Evolutionary conservation across 768 basidiomycete species (phyloP).

Genomic region (Phlebiopsis gigantea): DNA sequence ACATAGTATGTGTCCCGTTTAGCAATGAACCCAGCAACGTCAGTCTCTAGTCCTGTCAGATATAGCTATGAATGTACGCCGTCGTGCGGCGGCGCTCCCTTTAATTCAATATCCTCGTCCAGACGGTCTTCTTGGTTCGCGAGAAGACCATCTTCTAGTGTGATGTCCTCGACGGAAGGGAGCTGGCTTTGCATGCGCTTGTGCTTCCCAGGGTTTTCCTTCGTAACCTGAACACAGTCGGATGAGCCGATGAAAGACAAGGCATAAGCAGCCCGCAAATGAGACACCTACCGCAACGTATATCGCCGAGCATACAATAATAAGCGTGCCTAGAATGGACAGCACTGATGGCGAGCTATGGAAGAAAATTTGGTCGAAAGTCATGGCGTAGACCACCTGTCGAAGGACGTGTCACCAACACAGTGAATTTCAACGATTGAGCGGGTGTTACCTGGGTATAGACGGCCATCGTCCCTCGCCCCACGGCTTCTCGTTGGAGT

Average conservation of each 20-base stretch:
- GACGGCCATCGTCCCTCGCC: slow-evolving; percentile 55
- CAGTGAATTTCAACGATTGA: neutral
- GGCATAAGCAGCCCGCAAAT: neutral
- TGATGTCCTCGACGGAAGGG: slow-evolving; percentile 16
- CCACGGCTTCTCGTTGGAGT: slow-evolving; percentile 59
- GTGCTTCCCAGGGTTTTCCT: slow-evolving; percentile 12
- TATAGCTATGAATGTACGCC: neutral
- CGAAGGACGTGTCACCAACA: neutral
- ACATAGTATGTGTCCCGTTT: neutral
- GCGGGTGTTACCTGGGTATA: slow-evolving; percentile 43
- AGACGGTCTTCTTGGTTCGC: slow-evolving; percentile 7
- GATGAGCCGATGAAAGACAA: neutral
- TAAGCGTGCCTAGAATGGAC: slow-evolving; percentile 55
- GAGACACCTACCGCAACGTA: slow-evolving; percentile 54
- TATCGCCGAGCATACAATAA: slow-evolving; percentile 60
- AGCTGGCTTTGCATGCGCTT: neutral
- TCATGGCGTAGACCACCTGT: slow-evolving; percentile 65
- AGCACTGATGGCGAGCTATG: slow-evolving; percentile 50
- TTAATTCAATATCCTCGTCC: neutral
- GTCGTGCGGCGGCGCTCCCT: neutral
- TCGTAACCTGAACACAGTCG: slow-evolving; percentile 17
- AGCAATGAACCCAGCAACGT: neutral
- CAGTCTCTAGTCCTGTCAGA: neutral
- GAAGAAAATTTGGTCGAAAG: slow-evolving; percentile 65
- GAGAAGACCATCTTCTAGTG: slow-evolving; percentile 25